A percentile compares a stretch with the other conserved stretches of the same genome.
Evolutionary conservation across 2,329 filamentous ascomycete species (phyloP).

Genomic region (Stachybotrys echinatus): DNA sequence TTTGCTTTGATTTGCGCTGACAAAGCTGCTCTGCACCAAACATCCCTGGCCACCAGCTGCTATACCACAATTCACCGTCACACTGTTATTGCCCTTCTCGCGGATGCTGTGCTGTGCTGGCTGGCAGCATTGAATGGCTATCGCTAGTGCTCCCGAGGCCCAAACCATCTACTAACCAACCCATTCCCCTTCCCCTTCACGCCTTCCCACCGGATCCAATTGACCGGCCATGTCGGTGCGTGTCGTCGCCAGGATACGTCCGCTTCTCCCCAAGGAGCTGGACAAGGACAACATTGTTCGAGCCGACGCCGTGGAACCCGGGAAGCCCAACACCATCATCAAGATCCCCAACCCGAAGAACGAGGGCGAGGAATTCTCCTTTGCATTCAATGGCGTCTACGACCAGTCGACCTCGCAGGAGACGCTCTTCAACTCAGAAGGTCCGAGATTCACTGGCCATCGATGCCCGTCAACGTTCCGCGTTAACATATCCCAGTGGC

Average conservation of each 20-base stretch:
- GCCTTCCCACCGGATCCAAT: slow-evolving; percentile 7
- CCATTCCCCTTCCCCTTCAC: slow-evolving; percentile 2
- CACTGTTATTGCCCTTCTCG: not conserved
- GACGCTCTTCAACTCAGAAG: slow-evolving; percentile 82
- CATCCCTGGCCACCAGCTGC: not conserved
- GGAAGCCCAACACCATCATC: slow-evolving; percentile 62
- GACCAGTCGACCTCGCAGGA: slow-evolving; percentile 76
- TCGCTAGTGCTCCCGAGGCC: not conserved
- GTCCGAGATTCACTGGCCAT: slow-evolving; percentile 39
- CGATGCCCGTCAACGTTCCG: slow-evolving; percentile 5
- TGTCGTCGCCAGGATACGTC: slow-evolving; percentile 86
- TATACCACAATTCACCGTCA: not conserved
- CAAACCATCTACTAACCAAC: not conserved
- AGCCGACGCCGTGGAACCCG: slow-evolving; percentile 56
- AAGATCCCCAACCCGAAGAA: slow-evolving; percentile 95
- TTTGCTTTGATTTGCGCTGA: slow-evolving; percentile 2
- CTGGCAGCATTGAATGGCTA: not conserved
- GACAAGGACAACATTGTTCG: slow-evolving; percentile 83
- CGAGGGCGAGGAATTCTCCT: slow-evolving; percentile 83
- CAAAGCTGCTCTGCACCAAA: slow-evolving; percentile 7
- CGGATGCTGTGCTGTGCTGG: not conserved
- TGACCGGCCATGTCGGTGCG: slow-evolving; percentile 57
- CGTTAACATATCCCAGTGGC: slow-evolving; percentile 55
- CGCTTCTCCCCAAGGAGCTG: slow-evolving; percentile 77
- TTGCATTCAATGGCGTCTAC: slow-evolving; percentile 92